Evolutionary conservation across 164 flowering plant genomes (phyloP), one percentile per base, ranked within the genome.

Genomic region (Dillenia turbinata): DNA sequence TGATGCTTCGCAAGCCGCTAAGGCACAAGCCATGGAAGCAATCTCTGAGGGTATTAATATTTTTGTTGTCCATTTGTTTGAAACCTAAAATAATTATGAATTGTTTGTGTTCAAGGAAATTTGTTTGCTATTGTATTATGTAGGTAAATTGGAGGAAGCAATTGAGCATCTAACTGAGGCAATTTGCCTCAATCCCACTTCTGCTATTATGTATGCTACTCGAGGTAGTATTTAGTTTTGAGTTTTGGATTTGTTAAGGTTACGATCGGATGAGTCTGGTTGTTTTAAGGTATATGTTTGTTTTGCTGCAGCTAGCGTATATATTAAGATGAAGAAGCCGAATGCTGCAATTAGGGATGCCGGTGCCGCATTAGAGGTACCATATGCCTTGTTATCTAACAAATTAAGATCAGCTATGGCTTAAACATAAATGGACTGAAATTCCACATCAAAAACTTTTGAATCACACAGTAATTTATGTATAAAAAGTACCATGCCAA

Each of bases 261-360:
- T 16, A n/a, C 57, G 6, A 49, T 14, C 33, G 33, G 2, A 56
- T 54, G 55, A 5, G 5, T 59, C 11, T 47, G 6, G 2, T 15
- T 13, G n/a, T 47, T 3, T 50, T 50, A 12, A 5, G 26, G 55
- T 60, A 51, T 58, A 47, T 62, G 33, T 57, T 54, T 55, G 2
- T 57, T 45, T n/a, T 44, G 52, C 44, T 71, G 67, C 88, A 93
- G 99, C 99, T 54, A 85, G 69, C 70, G 96, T 94, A 6, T 94
- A 78, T 64, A 71, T 94, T 71, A 94, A 91, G 64, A 83, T 88
- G 95, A 89, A 88, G 87, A 91, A 94, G 65, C 98, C 98, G 9
- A 94, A 91, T 80, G 98, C 98, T 65, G 98, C 98, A 43, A 86
- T 89, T 59, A 80, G 90, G 10, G 99, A 94, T 79, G 97, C 99